Percentiles rank a stretch among this genome's conserved stretches.
Evolutionary conservation across 257 asterid genomes (phyloP).

Genomic region (Solanum ossicruentum): DNA sequence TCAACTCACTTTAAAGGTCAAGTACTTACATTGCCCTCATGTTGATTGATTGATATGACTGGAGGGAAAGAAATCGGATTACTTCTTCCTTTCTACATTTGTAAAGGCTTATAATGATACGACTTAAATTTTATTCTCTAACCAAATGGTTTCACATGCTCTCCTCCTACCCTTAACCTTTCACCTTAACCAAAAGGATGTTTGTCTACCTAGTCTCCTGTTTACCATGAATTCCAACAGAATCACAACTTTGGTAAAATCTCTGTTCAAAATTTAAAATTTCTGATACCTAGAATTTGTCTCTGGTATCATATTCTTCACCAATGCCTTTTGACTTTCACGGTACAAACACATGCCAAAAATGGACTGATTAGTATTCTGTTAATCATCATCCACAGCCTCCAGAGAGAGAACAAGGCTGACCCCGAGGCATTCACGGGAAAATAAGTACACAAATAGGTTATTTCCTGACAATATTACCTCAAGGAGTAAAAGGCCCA

Average conservation of each 20-base stretch:
- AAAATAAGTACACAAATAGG: background rate
- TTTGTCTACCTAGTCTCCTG: background rate
- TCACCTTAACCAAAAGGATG: background rate
- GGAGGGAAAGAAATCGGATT: background rate
- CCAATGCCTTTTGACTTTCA: background rate
- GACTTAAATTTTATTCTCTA: background rate
- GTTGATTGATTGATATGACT: background rate
- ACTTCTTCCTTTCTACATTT: background rate
- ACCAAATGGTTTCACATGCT: background rate
- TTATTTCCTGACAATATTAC: conserved; percentile 17
- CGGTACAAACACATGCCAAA: background rate
- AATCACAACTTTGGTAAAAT: background rate
- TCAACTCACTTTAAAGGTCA: background rate
- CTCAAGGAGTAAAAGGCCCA: conserved; percentile 92
- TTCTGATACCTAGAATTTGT: background rate
- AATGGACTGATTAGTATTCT: background rate
- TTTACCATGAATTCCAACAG: background rate
- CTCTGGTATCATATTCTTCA: background rate
- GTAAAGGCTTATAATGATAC: background rate
- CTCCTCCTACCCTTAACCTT: background rate
- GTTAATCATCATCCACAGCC: background rate
- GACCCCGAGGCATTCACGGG: background rate
- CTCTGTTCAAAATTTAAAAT: background rate
- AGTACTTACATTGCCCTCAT: background rate
- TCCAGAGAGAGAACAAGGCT: background rate